A percentile compares a stretch with the other conserved stretches of the same genome.
phyloP scores from a whole-genome alignment of 2,329 filamentous ascomycete species.

The Colletotrichum navitas region DNA sequence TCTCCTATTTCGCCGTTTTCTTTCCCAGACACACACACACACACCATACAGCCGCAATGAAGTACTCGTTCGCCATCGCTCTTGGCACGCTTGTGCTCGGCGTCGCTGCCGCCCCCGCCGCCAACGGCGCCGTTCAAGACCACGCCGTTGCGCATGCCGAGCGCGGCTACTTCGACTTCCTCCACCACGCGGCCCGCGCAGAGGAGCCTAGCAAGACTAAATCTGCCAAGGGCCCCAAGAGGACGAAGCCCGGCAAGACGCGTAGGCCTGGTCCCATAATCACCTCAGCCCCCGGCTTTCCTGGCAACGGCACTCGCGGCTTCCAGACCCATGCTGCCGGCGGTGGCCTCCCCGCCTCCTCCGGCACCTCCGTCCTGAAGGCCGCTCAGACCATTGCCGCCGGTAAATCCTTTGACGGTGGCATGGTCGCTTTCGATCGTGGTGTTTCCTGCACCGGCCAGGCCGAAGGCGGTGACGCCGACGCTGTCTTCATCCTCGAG shows the following conservation, averaged over 20 bases:
- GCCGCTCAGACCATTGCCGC: constrained; percentile 47
- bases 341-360: constrained; percentile 46
- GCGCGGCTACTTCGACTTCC: constrained; percentile 36
- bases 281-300: constrained; percentile 25
- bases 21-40: constrained; percentile 2
- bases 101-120: constrained; percentile 34
- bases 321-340: constrained; percentile 13
- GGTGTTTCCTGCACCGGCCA: constrained; percentile 57
- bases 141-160: constrained; percentile 33
- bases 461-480: constrained; percentile 57
- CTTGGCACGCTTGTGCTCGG: constrained; percentile 38
- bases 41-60: constrained; percentile 30
- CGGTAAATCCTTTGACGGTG: constrained; percentile 49
- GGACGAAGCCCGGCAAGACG: constrained; percentile 34
- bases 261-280: constrained; percentile 25
- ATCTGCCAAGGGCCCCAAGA: constrained; percentile 22
- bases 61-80: constrained; percentile 33
- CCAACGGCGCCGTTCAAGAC: constrained; percentile 9
- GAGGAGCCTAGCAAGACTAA: constrained; percentile 32
- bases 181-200: constrained; percentile 34
- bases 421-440: constrained; percentile 52
- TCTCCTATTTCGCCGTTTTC: constrained; percentile 4
- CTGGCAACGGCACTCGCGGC: constrained; percentile 18
- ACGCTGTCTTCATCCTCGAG: constrained; percentile 58
- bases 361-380: constrained; percentile 45